Percentiles rank a stretch among this genome's conserved stretches.
Conservation (phyloP, 1,284 basidiomycete genomes). For the Ustilago loliicola region DNA sequence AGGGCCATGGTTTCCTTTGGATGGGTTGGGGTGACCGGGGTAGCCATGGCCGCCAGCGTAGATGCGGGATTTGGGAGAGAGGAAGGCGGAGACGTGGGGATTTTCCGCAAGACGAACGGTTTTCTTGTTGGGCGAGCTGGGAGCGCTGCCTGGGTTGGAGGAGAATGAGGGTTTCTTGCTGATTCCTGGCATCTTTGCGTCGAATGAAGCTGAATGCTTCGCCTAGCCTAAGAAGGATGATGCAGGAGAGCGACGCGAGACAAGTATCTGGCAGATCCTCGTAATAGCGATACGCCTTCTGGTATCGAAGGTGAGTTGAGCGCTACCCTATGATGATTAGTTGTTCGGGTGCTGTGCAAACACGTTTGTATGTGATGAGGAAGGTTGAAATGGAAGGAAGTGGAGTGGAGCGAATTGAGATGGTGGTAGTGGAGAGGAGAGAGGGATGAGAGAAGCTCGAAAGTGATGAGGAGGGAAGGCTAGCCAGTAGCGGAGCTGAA, state of each 20-base stretch:
- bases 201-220: not conserved
- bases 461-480: not conserved
- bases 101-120: constrained; percentile 43
- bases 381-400: not conserved
- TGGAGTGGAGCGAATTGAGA: not conserved
- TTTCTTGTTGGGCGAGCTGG: constrained; percentile 34
- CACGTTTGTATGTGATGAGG: not conserved
- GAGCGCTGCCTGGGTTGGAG: constrained; percentile 14
- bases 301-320: not conserved
- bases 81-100: constrained; percentile 55
- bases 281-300: not conserved
- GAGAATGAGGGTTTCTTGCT: constrained; percentile 35
- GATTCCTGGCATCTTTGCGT: constrained; percentile 34
- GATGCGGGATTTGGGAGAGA: constrained; percentile 58
- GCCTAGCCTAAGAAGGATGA: not conserved
- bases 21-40: constrained; percentile 18
- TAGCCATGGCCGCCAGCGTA: constrained; percentile 44
- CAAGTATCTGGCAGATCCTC: not conserved
- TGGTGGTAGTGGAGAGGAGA: not conserved
- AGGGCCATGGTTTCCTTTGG: constrained; percentile 2
- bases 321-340: not conserved
- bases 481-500: constrained; percentile 12
- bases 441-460: not conserved
- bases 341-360: not conserved
- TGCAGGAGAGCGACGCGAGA: not conserved